Evolutionary conservation across 306 rosid species (phyloP).

Genomic region (Adenanthera pavonina): DNA sequence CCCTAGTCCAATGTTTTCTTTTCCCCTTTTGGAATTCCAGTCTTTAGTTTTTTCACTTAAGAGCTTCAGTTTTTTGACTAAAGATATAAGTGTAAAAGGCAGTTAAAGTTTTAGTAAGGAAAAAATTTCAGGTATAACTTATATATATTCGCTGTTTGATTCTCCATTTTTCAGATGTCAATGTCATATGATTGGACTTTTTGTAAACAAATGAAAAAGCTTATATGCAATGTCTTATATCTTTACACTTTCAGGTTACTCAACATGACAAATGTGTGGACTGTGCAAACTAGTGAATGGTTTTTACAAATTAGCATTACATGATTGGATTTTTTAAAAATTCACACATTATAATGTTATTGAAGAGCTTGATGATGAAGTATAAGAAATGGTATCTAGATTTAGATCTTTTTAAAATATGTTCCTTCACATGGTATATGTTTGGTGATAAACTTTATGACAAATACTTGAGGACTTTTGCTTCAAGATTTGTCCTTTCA

Average conservation of each 20-base stretch:
- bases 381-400: not conserved
- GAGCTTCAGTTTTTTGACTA: not conserved
- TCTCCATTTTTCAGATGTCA: not conserved
- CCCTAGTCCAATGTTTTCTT: not conserved
- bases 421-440: not conserved
- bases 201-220: not conserved
- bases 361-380: not conserved
- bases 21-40: not conserved
- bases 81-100: not conserved
- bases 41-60: not conserved
- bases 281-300: not conserved
- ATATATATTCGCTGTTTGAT: not conserved
- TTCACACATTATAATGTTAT: not conserved
- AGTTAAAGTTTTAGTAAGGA: not conserved
- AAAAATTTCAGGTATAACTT: not conserved
- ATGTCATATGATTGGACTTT: not conserved
- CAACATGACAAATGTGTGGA: not conserved
- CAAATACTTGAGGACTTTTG: not conserved
- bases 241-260: not conserved
- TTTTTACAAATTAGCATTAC: not conserved
- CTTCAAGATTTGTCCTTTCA: not conserved
- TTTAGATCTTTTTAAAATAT: not conserved
- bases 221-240: not conserved
- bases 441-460: not conserved
- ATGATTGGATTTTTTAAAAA: not conserved